Evolutionary conservation across 345 rosid species (phyloP), one percentile per base, ranked within the genome.

Genomic region (Boechera divaricarpa): DNA sequence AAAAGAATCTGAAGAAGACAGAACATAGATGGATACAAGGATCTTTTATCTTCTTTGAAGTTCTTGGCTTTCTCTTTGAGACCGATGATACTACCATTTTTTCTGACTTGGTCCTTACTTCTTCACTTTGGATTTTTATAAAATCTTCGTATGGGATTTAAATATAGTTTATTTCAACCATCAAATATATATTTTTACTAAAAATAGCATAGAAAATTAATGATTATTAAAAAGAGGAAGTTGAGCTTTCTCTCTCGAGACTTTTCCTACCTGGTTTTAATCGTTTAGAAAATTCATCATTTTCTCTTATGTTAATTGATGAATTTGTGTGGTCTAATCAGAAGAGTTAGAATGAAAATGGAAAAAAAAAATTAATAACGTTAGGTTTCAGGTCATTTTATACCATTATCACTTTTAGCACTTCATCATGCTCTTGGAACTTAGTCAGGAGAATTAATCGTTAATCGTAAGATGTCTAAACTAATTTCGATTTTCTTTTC

Each of bases 21-120:
- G 32, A 51, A 72, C 69, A 62, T 29, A 62, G 9, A 62, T 62
- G 63, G 66, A 58, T 45, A 33, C 36, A 24, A 62, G 32, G 52
- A n/a, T 38, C 39, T 6, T 72, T 21, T 73, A 39, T 72, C 41
- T 38, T 73, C 61, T 52, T 73, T 39, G 77, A 73, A 52, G 69
- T 52, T 63, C 26, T 63, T 41, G 16, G 41, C 63, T 54, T 73
- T 63, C 70, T 42, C 63, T 63, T 73, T 54, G 63, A 55, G 26
- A 73, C 12, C 2, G 21, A 12, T 29, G 32, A 16, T 39, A 16
- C 10, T n/a, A 53, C 62, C 77, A 73, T 73, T 52, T 73, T 7
- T 70, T 44, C 35, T 63, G 10, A 39, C 63, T 53, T 29, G 21
- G 53, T 62, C 53, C 16, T 53, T 18, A 11, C 57, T 41, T 31